Conservation (phyloP, 176 grass and related monocot species). For the Areca catechu region DNA sequence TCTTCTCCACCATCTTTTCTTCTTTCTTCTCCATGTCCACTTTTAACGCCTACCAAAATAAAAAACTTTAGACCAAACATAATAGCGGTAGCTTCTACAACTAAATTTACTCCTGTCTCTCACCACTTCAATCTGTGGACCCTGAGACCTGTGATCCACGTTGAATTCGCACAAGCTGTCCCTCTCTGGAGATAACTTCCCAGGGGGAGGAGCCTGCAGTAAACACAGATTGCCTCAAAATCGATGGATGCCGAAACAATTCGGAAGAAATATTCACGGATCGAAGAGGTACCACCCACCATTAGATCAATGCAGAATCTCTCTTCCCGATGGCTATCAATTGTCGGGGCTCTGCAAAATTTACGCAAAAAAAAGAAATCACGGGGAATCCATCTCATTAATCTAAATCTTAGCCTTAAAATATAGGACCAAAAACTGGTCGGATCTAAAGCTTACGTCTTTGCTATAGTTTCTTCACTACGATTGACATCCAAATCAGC, state of each 20-base stretch:
- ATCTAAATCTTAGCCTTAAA: background rate
- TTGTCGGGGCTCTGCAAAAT: conserved; percentile 54
- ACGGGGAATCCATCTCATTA: background rate
- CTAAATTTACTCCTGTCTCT: background rate
- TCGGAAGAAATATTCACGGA: conserved; percentile 1
- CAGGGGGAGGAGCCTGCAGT: conserved; percentile 82
- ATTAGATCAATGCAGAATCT: conserved; percentile 99
- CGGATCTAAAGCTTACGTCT: conserved; percentile 55
- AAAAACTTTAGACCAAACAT: background rate
- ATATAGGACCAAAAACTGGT: background rate
- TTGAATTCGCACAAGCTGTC: conserved; percentile 64
- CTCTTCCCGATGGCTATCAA: conserved; percentile 54
- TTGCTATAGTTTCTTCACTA: conserved; percentile 41
- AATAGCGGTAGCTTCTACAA: background rate
- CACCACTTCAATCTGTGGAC: conserved; percentile 76
- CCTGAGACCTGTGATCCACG: conserved; percentile 51
- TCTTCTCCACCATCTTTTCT: conserved; percentile 30
- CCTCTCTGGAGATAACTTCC: conserved; percentile 91
- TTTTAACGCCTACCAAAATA: conserved; percentile 31
- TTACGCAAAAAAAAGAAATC: conserved; percentile 22
- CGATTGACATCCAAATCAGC: conserved; percentile 35
- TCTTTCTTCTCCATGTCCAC: conserved; percentile 50
- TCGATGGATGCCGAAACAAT: conserved; percentile 42
- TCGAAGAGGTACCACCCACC: conserved; percentile 67
- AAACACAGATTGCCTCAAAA: background rate